A percentile compares a stretch with the other conserved stretches of the same genome.
Conservation (phyloP, 2,329 filamentous ascomycete genomes). For the Colletotrichum costaricense region DNA sequence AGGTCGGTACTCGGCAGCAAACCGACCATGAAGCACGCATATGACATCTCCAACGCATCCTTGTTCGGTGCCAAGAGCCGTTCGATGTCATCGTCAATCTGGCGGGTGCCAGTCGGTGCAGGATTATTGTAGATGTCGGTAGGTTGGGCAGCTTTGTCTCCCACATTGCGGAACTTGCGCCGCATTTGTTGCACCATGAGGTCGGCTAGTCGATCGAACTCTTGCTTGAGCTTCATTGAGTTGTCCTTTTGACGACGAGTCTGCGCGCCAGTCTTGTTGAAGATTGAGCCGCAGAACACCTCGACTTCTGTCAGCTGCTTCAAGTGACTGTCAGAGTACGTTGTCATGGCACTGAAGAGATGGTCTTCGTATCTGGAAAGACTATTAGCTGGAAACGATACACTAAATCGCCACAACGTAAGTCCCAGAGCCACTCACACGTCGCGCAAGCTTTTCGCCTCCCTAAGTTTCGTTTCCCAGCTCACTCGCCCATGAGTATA, state of each 20-base stretch:
- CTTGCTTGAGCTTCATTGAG: slow-evolving; percentile 63
- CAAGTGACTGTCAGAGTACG: slow-evolving; percentile 58
- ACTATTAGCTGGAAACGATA: background rate
- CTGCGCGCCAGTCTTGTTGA: slow-evolving; percentile 61
- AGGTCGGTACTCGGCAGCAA: slow-evolving; percentile 23
- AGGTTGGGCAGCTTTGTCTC: background rate
- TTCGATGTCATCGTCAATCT: slow-evolving; percentile 16
- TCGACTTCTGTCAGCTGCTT: slow-evolving; percentile 60
- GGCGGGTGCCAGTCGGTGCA: background rate
- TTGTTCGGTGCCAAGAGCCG: slow-evolving; percentile 20
- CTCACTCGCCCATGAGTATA: slow-evolving; percentile 42
- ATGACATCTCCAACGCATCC: slow-evolving; percentile 47
- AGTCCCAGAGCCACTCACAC: slow-evolving; percentile 50
- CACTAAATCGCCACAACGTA: background rate
- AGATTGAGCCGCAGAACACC: slow-evolving; percentile 66
- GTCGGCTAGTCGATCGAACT: slow-evolving; percentile 58
- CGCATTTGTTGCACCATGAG: slow-evolving; percentile 53
- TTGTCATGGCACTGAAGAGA: slow-evolving; percentile 53
- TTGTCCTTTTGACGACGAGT: slow-evolving; percentile 62
- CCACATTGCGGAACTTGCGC: slow-evolving; percentile 5
- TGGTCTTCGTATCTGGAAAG: slow-evolving; percentile 57
- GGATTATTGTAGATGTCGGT: background rate
- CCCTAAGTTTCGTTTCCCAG: slow-evolving; percentile 47
- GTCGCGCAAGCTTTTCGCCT: slow-evolving; percentile 57
- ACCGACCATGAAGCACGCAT: slow-evolving; percentile 48